A percentile compares a stretch with the other conserved stretches of the same genome.
These are phyloP conservation scores for Colletotrichum falcatum DNA, from an alignment of 2,329 filamentous ascomycete genomes.

Conservation along the genomic window DNA sequence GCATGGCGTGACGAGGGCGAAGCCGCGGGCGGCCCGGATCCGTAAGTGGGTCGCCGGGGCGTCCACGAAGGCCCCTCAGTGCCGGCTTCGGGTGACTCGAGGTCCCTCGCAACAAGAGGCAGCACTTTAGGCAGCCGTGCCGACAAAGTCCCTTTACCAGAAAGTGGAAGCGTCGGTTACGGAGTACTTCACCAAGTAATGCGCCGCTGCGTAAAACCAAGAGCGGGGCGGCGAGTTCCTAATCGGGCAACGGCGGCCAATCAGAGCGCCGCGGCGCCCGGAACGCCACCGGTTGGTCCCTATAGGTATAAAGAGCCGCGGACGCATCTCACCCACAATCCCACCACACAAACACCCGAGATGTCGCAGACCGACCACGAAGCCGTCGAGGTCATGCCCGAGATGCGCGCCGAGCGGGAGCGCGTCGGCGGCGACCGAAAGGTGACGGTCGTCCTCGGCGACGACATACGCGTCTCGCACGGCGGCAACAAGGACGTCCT, in stretches of 20 bases:
- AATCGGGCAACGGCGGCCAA: slow-evolving; percentile 1
- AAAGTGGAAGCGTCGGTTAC: no score
- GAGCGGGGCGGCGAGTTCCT: background rate
- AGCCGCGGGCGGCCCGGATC: background rate
- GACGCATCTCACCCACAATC: background rate
- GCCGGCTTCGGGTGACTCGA: no score
- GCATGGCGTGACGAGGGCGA: no score
- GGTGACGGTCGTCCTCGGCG: slow-evolving; percentile 26
- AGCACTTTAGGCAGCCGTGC: background rate
- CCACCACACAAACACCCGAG: background rate
- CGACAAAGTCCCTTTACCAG: no score
- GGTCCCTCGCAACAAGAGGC: no score
- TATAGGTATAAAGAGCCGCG: background rate
- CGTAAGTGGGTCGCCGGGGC: background rate
- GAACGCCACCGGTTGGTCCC: background rate
- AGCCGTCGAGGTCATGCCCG: slow-evolving; percentile 36
- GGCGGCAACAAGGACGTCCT: slow-evolving; percentile 43
- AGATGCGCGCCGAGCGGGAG: slow-evolving; percentile 24
- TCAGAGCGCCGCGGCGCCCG: background rate
- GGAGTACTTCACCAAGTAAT: slow-evolving; percentile 25
- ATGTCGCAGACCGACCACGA: slow-evolving; percentile 1
- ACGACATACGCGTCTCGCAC: slow-evolving; percentile 23
- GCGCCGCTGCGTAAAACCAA: slow-evolving; percentile 32
- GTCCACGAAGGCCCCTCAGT: no score
- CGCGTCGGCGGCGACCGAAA: slow-evolving; percentile 21